Evolutionary conservation across 2,329 filamentous ascomycete species (phyloP).

Genomic region (Onygenales sp.): DNA sequence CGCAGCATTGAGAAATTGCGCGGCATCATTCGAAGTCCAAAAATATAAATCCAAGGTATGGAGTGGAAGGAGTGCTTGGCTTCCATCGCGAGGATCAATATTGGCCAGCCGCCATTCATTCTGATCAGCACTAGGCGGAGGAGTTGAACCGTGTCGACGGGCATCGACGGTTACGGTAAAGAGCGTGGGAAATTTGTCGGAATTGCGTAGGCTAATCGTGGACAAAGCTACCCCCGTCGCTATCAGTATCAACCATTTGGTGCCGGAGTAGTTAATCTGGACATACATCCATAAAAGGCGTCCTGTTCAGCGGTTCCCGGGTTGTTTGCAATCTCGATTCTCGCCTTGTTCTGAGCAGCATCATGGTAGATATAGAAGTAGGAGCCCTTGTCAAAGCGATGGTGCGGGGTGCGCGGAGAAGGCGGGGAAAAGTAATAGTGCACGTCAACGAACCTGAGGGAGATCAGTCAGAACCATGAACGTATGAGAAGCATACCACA

Average conservation of each 20-base stretch:
- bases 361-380: constrained; percentile 58
- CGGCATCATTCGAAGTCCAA: constrained; percentile 52
- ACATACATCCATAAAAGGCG: constrained; percentile 51
- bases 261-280: not conserved
- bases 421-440: constrained; percentile 56
- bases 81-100: constrained; percentile 43
- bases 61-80: constrained; percentile 43
- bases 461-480: constrained; percentile 5
- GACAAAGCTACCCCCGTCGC: constrained; percentile 36
- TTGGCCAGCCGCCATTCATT: constrained; percentile 50
- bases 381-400: constrained; percentile 56
- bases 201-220: constrained; percentile 44
- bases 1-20: constrained; percentile 41
- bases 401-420: constrained; percentile 44
- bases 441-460: constrained; percentile 50
- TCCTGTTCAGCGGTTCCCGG: constrained; percentile 55
- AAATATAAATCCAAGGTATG: constrained; percentile 56
- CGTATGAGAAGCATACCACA: not conserved
- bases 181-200: constrained; percentile 50
- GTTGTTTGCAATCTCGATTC: constrained; percentile 56
- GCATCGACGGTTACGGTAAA: constrained; percentile 49
- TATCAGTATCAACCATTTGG: not conserved
- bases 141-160: constrained; percentile 17
- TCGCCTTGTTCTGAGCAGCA: constrained; percentile 41
- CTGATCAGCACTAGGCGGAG: constrained; percentile 17